Evolutionary conservation across 257 asterid species (phyloP).

Genomic region (Solanum dulcamara): DNA sequence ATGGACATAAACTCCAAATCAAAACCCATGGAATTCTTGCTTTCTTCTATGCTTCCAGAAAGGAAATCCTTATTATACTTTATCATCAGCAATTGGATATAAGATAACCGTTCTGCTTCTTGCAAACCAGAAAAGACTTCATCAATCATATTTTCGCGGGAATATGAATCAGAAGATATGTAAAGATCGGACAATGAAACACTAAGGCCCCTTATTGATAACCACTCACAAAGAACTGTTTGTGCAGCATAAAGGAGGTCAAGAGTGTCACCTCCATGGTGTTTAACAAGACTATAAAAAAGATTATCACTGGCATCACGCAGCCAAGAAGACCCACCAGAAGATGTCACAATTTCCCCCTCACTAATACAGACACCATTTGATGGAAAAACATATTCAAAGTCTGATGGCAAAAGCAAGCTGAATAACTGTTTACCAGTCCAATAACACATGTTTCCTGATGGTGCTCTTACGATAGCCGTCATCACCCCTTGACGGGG

Average conservation of each 20-base stretch:
- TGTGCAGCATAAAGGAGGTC: slow-evolving; percentile 49
- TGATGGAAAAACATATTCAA: slow-evolving; percentile 35
- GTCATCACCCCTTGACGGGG: slow-evolving; percentile 30
- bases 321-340: slow-evolving; percentile 66
- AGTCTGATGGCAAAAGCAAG: slow-evolving; percentile 54
- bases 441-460: slow-evolving; percentile 35
- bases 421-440: slow-evolving; percentile 79
- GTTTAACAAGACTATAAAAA: slow-evolving; percentile 41
- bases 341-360: slow-evolving; percentile 59
- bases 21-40: slow-evolving; percentile 14
- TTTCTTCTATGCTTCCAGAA: slow-evolving; percentile 35
- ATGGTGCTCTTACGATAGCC: slow-evolving; percentile 30
- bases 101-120: slow-evolving; percentile 65
- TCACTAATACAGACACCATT: slow-evolving; percentile 40
- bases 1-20: slow-evolving; percentile 22
- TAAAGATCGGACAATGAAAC: slow-evolving; percentile 81
- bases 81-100: slow-evolving; percentile 45
- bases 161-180: slow-evolving; percentile 44
- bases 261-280: slow-evolving; percentile 32
- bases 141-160: slow-evolving; percentile 46
- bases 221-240: slow-evolving; percentile 83
- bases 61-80: slow-evolving; percentile 40
- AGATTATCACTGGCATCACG: slow-evolving; percentile 52
- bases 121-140: slow-evolving; percentile 65
- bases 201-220: slow-evolving; percentile 65